Base-by-base conservation (phyloP, 2,329 filamentous ascomycete species). In the Trichothecium roseum region DNA sequence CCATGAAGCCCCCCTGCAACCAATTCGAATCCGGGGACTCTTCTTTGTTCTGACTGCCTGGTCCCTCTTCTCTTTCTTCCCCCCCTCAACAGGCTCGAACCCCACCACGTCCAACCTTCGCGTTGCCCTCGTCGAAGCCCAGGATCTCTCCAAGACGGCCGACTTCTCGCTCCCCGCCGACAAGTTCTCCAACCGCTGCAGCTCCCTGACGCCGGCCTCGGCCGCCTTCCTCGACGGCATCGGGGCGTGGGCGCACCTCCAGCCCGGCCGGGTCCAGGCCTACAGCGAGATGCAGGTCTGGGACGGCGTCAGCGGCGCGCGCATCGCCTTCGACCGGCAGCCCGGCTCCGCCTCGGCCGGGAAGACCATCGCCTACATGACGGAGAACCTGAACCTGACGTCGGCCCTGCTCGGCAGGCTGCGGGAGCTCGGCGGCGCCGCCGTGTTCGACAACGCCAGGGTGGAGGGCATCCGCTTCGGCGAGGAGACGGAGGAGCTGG, bases 211-310 rank as follows among this genome's bases (percentile, higher is more conserved):
- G 1, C 89, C 89, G 0, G 73, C 82, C 0, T 94, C 88, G 1
- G 81, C 85, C n/a, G 71, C 69, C 4, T 95, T 91, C 51, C 71
- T 96, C 43, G 70, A 84, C 52, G 66, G 72, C 4, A 91, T 94
- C 41, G 91, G 89, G 26, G 87, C 82, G 34, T 96, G 89, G 91
- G 53, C 68, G 6, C 78, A 93, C 52, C 65, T 95, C 41, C 72
- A 84, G 45, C 63, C 68, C 29, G 66, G 74, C 5, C 77, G 91
- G 22, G 75, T 91, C 24, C 88, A 95, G 62, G 73, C 79, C 1
- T 98, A 95, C 57, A 80, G 93, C 40, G 84, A 89, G 49, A 98
- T 98, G 91, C 83, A 94, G 56, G 91, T 96, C 22, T 98, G 93
- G 91, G 91, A 98, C 56, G 93, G 89, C 42, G 76, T 94, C 38